A percentile compares a stretch with the other conserved stretches of the same genome.
Evolutionary conservation across 1,284 basidiomycete species (phyloP).

Genomic region (Apiotrichum sp.): DNA sequence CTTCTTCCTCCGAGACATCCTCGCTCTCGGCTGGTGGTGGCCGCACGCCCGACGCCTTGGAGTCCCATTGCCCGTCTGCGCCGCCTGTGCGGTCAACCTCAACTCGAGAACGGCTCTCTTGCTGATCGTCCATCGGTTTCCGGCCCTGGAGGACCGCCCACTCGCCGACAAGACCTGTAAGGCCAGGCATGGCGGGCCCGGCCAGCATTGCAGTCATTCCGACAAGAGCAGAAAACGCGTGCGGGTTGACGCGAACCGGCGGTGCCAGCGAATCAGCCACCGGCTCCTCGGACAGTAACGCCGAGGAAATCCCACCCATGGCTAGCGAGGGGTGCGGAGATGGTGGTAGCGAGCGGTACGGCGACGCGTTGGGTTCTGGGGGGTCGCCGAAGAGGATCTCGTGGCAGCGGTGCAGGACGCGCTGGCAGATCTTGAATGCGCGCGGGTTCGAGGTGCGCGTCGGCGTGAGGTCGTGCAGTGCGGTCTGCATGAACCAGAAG

Average conservation of each 20-base stretch:
- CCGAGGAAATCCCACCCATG: conserved; percentile 2
- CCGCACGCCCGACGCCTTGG: conserved; percentile 3
- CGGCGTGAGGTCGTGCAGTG: conserved; percentile 74
- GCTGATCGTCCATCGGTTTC: conserved; percentile 47
- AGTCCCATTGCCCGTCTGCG: conserved; percentile 25
- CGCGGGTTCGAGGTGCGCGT: conserved; percentile 59
- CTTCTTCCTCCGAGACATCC: conserved; percentile 49
- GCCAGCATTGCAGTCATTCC: conserved; percentile 80
- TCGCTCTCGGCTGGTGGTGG: conserved; percentile 23
- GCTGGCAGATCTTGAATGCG: conserved; percentile 86
- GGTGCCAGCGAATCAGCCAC: conserved; percentile 3
- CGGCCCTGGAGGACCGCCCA: conserved; percentile 81
- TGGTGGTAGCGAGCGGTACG: conserved; percentile 55
- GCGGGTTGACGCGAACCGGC: conserved; percentile 61
- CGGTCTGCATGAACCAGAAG: conserved; percentile 95
- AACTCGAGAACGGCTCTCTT: conserved; percentile 33
- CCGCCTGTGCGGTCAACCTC: conserved; percentile 41
- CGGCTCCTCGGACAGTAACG: background rate
- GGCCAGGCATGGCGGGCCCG: conserved; percentile 68
- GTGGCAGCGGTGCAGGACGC: conserved; percentile 87
- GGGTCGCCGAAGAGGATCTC: conserved; percentile 94
- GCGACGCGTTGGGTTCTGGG: conserved; percentile 58
- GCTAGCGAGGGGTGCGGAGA: conserved; percentile 29
- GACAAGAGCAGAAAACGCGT: conserved; percentile 67
- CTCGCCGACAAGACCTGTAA: conserved; percentile 67